Conservation (phyloP, 768 basidiomycete species). For the Amanita polypyramis region DNA sequence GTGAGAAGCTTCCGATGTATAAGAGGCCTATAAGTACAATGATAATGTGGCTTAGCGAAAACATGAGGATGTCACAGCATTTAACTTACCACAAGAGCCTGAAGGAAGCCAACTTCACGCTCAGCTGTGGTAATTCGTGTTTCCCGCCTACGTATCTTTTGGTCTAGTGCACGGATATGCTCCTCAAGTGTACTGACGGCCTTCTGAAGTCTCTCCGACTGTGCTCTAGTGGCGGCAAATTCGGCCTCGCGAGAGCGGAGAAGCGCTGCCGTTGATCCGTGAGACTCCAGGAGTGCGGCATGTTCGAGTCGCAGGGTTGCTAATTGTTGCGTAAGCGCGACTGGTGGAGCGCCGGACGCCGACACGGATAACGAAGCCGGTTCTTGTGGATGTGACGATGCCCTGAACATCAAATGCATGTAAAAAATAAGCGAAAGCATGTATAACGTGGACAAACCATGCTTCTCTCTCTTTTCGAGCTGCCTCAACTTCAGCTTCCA, state of each 20-base stretch:
- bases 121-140: conserved; percentile 27
- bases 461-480: conserved; percentile 44
- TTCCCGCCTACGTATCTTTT: conserved; percentile 21
- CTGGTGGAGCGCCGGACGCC: conserved; percentile 6
- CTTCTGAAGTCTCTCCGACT: conserved; percentile 25
- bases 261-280: conserved; percentile 45
- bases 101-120: conserved; percentile 55
- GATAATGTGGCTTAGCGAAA: not conserved
- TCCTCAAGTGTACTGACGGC: conserved; percentile 22
- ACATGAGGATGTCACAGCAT: not conserved
- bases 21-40: conserved; percentile 3
- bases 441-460: conserved; percentile 27
- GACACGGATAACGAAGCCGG: not conserved
- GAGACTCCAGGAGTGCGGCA: conserved; percentile 55
- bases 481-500: conserved; percentile 61
- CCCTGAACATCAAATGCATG: not conserved
- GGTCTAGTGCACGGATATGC: conserved; percentile 28
- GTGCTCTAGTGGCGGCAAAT: conserved; percentile 27
- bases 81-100: conserved; percentile 51
- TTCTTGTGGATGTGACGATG: conserved; percentile 6
- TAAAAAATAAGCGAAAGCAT: not conserved
- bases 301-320: conserved; percentile 51
- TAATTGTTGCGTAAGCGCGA: conserved; percentile 48
- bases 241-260: conserved; percentile 46
- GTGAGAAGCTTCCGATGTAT: conserved; percentile 3